Conservation (phyloP, 2,329 filamentous ascomycete species). For the Talaromyces sp. region DNA sequence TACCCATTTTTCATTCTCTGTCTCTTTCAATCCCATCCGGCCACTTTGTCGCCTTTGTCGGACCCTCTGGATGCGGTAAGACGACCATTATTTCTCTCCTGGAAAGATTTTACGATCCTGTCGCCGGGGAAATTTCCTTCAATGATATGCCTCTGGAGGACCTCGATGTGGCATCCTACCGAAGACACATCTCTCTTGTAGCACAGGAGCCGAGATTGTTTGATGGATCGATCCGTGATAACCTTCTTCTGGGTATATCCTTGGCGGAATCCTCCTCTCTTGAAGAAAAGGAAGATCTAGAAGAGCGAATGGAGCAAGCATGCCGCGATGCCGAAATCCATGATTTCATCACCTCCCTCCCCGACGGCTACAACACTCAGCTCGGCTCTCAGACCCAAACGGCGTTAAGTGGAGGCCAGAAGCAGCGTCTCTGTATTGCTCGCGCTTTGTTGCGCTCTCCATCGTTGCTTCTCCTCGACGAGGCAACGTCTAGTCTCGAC, state of each 20-base stretch:
- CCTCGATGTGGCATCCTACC: constrained; percentile 73
- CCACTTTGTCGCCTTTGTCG: constrained; percentile 68
- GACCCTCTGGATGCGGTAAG: constrained; percentile 45
- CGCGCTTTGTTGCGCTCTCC: constrained; percentile 50
- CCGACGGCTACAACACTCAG: constrained; percentile 45
- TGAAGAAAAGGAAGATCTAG: constrained; percentile 22
- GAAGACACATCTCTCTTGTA: constrained; percentile 56
- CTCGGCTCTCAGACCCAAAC: constrained; percentile 44
- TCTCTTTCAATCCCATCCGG: constrained; percentile 46
- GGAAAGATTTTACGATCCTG: constrained; percentile 66
- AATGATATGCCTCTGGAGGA: constrained; percentile 70
- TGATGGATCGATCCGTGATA: constrained; percentile 41
- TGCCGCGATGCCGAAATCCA: constrained; percentile 49
- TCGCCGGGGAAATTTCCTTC: constrained; percentile 65
- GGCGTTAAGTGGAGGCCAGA: constrained; percentile 49
- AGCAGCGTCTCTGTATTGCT: constrained; percentile 52
- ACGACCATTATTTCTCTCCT: constrained; percentile 34
- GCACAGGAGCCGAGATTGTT: constrained; percentile 42
- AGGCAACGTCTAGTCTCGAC: constrained; percentile 57
- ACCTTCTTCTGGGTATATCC: constrained; percentile 48
- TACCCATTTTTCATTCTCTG: constrained; percentile 25
- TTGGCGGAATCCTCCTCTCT: constrained; percentile 60
- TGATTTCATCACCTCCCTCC: constrained; percentile 48
- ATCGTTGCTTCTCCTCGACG: constrained; percentile 51
- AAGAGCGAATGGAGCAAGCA: constrained; percentile 39